Evolutionary conservation across 179 eudicot genomes (phyloP).

Genomic region (Nepenthes alata): DNA sequence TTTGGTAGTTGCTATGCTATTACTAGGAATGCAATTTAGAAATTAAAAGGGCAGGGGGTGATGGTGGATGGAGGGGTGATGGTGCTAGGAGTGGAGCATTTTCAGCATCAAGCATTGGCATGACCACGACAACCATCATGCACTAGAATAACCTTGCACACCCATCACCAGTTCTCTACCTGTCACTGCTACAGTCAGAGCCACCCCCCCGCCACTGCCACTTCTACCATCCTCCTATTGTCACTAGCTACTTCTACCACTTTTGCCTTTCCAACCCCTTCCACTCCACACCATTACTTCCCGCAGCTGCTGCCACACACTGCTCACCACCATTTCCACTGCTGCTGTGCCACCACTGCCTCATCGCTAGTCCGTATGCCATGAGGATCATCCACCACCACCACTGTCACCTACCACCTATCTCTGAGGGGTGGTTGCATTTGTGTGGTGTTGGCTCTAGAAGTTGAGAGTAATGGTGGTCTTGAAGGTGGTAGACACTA

Average conservation of each 20-base stretch:
- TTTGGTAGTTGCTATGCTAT: no score
- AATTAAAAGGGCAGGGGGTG: no score
- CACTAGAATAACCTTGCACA: no score
- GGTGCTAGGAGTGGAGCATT: no score
- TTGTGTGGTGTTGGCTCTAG: no score
- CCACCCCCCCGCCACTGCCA: neutral
- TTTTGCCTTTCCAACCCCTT: neutral
- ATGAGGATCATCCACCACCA: neutral
- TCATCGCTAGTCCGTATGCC: neutral
- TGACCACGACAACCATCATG: neutral
- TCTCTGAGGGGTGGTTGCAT: neutral
- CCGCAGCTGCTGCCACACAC: neutral
- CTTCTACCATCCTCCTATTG: neutral
- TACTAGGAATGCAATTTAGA: no score
- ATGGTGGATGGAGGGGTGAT: no score
- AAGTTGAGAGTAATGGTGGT: no score
- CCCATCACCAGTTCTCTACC: neutral
- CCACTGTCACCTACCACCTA: neutral
- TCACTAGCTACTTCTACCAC: no score
- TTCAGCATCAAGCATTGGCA: no score
- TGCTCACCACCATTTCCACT: neutral
- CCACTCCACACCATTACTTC: neutral
- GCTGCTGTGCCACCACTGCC: neutral
- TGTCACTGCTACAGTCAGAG: no score
- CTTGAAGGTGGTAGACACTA: no score